Evolutionary conservation across 371 early-diverging fungal genomes (phyloP).

Genomic region (Mortierella sp.): DNA sequence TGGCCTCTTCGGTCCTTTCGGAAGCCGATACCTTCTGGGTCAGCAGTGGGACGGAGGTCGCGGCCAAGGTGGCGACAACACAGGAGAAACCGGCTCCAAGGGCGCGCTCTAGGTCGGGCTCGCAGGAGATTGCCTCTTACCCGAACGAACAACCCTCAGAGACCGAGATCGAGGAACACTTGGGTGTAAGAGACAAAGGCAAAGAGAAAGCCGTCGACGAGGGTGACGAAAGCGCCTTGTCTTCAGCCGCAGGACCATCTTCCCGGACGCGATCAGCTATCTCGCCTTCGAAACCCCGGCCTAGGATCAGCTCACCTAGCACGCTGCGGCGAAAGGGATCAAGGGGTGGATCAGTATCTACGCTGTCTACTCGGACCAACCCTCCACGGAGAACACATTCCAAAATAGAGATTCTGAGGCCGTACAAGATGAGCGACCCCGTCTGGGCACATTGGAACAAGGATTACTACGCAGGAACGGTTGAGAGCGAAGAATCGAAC

Average conservation of each 20-base stretch:
- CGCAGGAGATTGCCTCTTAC: slow-evolving; percentile 37
- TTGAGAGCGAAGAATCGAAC: slow-evolving; percentile 7
- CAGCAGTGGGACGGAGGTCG: neutral
- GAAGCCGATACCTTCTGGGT: slow-evolving; percentile 16
- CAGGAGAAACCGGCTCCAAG: neutral
- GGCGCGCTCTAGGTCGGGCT: slow-evolving; percentile 25
- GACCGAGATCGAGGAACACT: slow-evolving; percentile 19
- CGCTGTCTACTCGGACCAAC: slow-evolving; percentile 21
- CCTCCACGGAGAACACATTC: slow-evolving; percentile 24
- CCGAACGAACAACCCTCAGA: slow-evolving; percentile 24
- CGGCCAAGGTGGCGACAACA: neutral
- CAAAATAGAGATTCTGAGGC: slow-evolving; percentile 19
- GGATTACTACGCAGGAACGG: slow-evolving; percentile 35
- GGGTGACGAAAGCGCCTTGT: neutral
- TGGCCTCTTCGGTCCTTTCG: neutral
- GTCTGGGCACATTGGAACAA: slow-evolving; percentile 48
- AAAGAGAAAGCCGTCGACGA: neutral
- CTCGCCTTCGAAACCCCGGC: neutral
- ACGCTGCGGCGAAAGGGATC: slow-evolving; percentile 23
- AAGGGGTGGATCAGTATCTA: neutral
- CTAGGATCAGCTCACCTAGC: slow-evolving; percentile 22
- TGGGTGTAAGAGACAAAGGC: neutral
- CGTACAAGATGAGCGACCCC: slow-evolving; percentile 26
- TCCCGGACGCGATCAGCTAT: neutral
- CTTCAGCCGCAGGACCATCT: neutral